Evolutionary conservation across 2,329 filamentous ascomycete genomes (phyloP).

Genomic region (Beauveria varroae): DNA sequence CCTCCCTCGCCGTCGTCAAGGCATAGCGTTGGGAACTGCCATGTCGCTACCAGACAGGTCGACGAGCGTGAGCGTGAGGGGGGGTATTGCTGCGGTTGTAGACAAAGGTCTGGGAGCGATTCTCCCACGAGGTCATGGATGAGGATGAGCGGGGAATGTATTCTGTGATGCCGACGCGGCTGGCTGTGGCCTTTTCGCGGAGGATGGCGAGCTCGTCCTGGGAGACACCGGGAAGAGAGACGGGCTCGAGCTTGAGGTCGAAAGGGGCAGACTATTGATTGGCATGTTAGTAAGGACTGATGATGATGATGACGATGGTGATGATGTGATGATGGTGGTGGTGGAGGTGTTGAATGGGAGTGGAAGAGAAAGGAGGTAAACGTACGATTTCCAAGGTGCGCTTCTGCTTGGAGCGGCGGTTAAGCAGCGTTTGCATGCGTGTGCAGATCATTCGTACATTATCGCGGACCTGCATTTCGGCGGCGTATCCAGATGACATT

Average conservation of each 20-base stretch:
- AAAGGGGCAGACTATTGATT: conserved; percentile 50
- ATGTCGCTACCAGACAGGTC: conserved; percentile 6
- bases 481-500: conserved; percentile 1
- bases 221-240: conserved; percentile 46
- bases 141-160: conserved; percentile 19
- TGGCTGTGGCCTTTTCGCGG: conserved; percentile 45
- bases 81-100: conserved; percentile 14
- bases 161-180: conserved; percentile 39
- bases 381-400: conserved; percentile 40
- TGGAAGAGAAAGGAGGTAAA: background rate
- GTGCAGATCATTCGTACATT: conserved; percentile 37
- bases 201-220: conserved; percentile 49
- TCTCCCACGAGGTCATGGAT: conserved; percentile 13
- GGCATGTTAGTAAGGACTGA: conserved; percentile 16
- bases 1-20: background rate
- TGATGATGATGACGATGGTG: background rate
- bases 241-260: conserved; percentile 48
- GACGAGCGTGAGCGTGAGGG: conserved; percentile 15
- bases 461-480: conserved; percentile 25
- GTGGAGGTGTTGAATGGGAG: background rate
- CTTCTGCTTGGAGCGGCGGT: conserved; percentile 35
- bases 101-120: conserved; percentile 15
- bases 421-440: conserved; percentile 37
- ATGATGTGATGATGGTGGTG: too few species aligned
- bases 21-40: background rate